Percentiles rank a stretch among this genome's conserved stretches.
phyloP scores from a whole-genome alignment of 345 rosid genomes.

The Pugionium dolabratum region DNA sequence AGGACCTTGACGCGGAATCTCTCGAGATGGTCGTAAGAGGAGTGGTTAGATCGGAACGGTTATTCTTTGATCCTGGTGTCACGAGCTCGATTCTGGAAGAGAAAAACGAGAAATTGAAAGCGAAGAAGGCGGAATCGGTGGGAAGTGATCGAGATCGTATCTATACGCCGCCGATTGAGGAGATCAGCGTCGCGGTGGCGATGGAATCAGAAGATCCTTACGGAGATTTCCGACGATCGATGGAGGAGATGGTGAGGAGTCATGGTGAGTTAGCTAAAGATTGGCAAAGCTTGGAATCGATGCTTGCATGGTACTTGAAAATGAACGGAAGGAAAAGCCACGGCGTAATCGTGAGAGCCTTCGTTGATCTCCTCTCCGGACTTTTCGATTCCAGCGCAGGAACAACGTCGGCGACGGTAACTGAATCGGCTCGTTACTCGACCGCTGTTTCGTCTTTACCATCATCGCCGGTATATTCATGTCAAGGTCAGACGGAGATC shows the following conservation, averaged over 20 bases:
- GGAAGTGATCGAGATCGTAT: constrained; percentile 39
- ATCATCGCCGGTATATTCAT: constrained; percentile 37
- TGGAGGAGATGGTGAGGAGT: constrained; percentile 93
- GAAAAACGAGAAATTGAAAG: neutral
- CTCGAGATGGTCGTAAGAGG: constrained; percentile 63
- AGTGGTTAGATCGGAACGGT: constrained; percentile 63
- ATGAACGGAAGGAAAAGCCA: constrained; percentile 77
- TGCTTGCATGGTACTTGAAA: constrained; percentile 80
- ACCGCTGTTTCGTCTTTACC: constrained; percentile 42
- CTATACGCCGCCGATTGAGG: constrained; percentile 34
- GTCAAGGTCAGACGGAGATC: constrained; percentile 37
- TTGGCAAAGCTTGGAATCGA: constrained; percentile 71
- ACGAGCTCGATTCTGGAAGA: constrained; percentile 65
- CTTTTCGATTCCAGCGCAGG: constrained; percentile 26
- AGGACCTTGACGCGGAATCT: constrained; percentile 40
- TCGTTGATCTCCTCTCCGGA: constrained; percentile 67
- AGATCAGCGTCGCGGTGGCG: constrained; percentile 55
- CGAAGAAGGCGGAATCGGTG: neutral
- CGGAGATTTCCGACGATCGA: constrained; percentile 68
- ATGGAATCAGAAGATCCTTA: constrained; percentile 93
- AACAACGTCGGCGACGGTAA: constrained; percentile 14
- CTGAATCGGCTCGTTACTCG: constrained; percentile 38
- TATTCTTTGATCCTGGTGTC: constrained; percentile 76
- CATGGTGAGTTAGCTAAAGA: constrained; percentile 58
- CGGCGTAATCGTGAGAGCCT: constrained; percentile 72